Evolutionary conservation across 371 early-diverging fungal species (phyloP).

Genomic region (Zychaea mexicana): DNA sequence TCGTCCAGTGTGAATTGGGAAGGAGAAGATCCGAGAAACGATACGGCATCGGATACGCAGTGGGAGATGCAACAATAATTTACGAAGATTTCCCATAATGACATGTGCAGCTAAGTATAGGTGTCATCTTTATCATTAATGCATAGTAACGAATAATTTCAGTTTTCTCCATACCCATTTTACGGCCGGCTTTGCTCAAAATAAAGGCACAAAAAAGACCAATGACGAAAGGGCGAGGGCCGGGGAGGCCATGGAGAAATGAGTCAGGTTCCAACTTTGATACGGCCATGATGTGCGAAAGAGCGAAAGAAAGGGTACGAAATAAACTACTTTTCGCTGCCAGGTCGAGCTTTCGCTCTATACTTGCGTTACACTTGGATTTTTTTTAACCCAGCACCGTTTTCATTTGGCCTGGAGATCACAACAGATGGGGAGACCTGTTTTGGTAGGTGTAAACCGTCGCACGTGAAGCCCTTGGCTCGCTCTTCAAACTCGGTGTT

Average conservation of each 20-base stretch:
- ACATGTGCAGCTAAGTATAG: slow-evolving; percentile 15
- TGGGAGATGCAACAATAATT: slow-evolving; percentile 2
- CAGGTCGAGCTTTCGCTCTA: not conserved
- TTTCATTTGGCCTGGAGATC: too few species aligned
- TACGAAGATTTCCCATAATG: slow-evolving; percentile 2
- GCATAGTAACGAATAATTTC: not conserved
- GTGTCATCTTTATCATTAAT: not conserved
- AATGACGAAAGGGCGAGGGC: slow-evolving; percentile 4
- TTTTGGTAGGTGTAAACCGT: too few species aligned
- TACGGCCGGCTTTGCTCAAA: slow-evolving; percentile 12
- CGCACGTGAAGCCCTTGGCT: too few species aligned
- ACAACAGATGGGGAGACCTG: too few species aligned
- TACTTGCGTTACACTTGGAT: not conserved
- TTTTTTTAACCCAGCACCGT: too few species aligned
- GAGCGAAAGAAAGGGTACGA: not conserved
- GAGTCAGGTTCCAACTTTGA: not conserved
- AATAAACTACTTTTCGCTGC: not conserved
- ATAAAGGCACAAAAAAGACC: slow-evolving; percentile 11
- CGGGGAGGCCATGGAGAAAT: slow-evolving; percentile 2
- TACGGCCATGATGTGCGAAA: not conserved
- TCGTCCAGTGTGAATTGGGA: slow-evolving; percentile 3
- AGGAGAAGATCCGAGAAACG: not conserved
- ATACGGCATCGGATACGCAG: slow-evolving; percentile 1
- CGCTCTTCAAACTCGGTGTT: too few species aligned
- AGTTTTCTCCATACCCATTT: slow-evolving; percentile 5